Base-by-base conservation (phyloP, 75 land plant species). In the Picea sitchensis region DNA sequence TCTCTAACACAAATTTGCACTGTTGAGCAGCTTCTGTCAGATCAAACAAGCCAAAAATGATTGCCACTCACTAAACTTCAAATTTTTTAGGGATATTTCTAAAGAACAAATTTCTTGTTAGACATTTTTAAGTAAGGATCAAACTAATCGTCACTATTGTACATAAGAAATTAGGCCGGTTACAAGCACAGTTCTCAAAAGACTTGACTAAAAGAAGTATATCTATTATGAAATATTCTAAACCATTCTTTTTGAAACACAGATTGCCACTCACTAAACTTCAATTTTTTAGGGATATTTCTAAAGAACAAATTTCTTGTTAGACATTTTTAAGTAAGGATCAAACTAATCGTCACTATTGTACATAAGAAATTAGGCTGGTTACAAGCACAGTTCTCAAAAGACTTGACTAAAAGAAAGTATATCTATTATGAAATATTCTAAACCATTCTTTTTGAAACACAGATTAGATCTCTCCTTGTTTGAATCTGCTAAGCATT, bases 1-100 rank as follows among this genome's bases (percentile, higher is more conserved):
- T 85, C 73, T 90, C 92, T 64, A 94, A 32, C 77, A 92, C 81
- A 71, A 73, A 80, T 41, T 85, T 86, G 82, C 94, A 90, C 80
- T 92, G 91, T 41, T 73, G 76, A 59, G 91, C 92, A 82, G 96
- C 91, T 65, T 94, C 96, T 92, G 83, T 75, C 8, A 23, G 59
- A 57, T 9, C 15, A 79, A 69, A 36, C 74, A 71, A 41, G 54
- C 74, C 51, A 71, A 71, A 71, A 17, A 20, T 67, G 44, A 26
- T 17, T 17, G 14, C 18, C 6, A 36, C 41, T 67, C 71, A 17
- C 44, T 34, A 67, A 34, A 20, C 71, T 36, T 67, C 14, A 20
- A 67, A 36, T 9, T 67, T 67, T 67, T 20, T 38, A 34, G 17
- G 44, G n/a, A 34, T 67, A 67, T 67, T 34, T 3, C 36, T 18